These are phyloP conservation scores for Tritrichomonas foetus DNA, from an alignment of 208 protist species.

Conservation along the genomic window DNA sequence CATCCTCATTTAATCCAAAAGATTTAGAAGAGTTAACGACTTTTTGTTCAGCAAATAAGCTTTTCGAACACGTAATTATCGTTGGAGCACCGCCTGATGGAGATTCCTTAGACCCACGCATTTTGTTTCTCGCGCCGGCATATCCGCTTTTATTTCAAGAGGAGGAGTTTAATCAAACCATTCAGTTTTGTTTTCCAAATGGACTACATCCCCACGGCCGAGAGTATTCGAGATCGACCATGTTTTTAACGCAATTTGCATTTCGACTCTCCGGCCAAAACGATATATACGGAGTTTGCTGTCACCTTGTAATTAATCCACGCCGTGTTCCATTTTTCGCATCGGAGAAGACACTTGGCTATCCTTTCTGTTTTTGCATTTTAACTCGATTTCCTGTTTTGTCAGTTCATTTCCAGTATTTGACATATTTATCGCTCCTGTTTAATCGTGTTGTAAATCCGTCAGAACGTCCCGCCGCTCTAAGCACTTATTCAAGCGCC, in stretches of 20 bases:
- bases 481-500: too few relatives aligned
- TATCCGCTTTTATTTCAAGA: neutral
- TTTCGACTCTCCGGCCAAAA: neutral
- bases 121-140: neutral
- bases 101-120: neutral
- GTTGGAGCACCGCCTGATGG: neutral
- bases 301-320: neutral
- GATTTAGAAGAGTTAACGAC: too few relatives aligned
- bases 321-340: neutral
- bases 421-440: neutral
- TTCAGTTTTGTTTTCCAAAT: neutral
- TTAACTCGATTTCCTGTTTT: neutral
- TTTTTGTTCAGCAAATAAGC: neutral
- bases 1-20: too few relatives aligned
- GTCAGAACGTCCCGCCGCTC: too few relatives aligned
- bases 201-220: neutral
- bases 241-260: neutral
- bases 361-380: constrained; percentile 25
- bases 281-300: neutral
- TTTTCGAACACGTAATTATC: neutral
- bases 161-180: neutral
- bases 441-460: too few relatives aligned
- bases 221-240: neutral
- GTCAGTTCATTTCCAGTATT: neutral
- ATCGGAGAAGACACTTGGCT: neutral